These are phyloP conservation scores for Mortierella alpina DNA, from an alignment of 192 early-diverging fungal genomes.

Conservation along the genomic window DNA sequence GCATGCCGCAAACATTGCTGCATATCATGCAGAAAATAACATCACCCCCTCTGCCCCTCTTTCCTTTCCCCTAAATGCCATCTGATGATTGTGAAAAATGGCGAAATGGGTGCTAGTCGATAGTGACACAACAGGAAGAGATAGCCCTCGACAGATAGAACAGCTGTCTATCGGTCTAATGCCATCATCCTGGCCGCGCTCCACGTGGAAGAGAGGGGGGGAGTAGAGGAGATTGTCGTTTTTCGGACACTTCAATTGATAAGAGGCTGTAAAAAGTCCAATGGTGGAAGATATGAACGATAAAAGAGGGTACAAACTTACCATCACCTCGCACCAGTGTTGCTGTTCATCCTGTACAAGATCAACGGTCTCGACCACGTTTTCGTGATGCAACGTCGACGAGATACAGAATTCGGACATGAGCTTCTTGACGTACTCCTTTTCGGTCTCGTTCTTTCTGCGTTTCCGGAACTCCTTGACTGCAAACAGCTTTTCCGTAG, in stretches of 20 bases:
- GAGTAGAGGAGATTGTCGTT: too few species aligned
- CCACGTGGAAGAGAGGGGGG: too few species aligned
- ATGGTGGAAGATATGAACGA: too few species aligned
- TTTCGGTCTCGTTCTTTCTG: slow-evolving; percentile 86
- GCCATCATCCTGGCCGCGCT: too few species aligned
- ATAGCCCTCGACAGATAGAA: slow-evolving; percentile 1
- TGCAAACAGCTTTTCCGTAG: slow-evolving; percentile 76
- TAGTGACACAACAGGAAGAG: slow-evolving; percentile 6
- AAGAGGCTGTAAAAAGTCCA: too few species aligned
- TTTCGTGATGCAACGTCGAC: slow-evolving; percentile 88
- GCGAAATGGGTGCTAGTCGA: too few species aligned
- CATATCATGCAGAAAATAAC: too few species aligned
- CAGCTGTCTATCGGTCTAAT: background rate
- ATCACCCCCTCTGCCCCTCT: too few species aligned
- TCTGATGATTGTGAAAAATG: background rate
- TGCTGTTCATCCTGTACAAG: slow-evolving; percentile 92
- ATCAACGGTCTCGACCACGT: slow-evolving; percentile 95
- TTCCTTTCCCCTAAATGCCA: background rate
- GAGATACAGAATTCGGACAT: slow-evolving; percentile 95
- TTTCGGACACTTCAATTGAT: too few species aligned
- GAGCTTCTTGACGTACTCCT: slow-evolving; percentile 96
- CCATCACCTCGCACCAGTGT: slow-evolving; percentile 85
- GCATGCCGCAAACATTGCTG: too few species aligned
- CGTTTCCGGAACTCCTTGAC: slow-evolving; percentile 95
- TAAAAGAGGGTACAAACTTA: slow-evolving; percentile 36